Conservation (phyloP, 1,139 yeast species). For the Chernovozyma aurita region DNA sequence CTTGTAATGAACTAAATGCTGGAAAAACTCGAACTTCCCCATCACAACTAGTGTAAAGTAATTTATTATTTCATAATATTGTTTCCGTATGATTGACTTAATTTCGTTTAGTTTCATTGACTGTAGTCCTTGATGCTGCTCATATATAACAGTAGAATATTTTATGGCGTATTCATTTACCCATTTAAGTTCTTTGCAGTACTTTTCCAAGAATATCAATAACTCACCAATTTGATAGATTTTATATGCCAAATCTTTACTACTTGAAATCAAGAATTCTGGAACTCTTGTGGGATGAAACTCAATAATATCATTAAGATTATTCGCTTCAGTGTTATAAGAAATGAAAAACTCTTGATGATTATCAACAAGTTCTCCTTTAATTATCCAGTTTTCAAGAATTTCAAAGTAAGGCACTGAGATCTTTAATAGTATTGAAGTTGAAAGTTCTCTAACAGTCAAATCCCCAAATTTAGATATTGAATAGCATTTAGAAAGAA, state of each 20-base stretch:
- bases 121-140: conserved; percentile 23
- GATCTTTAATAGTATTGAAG: conserved; percentile 42
- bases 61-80: conserved; percentile 55
- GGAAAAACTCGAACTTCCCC: conserved; percentile 44
- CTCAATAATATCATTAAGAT: conserved; percentile 34
- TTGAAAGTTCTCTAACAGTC: conserved; percentile 40
- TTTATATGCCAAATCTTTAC: conserved; percentile 41
- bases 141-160: conserved; percentile 26
- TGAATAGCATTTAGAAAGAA: conserved; percentile 50
- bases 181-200: conserved; percentile 49
- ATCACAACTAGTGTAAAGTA: conserved; percentile 50
- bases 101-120: conserved; percentile 27
- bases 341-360: conserved; percentile 67
- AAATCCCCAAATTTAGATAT: conserved; percentile 63
- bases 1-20: conserved; percentile 61
- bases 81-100: conserved; percentile 37
- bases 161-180: conserved; percentile 35
- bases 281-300: conserved; percentile 50
- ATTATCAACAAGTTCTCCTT: conserved; percentile 57
- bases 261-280: conserved; percentile 40
- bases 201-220: conserved; percentile 59
- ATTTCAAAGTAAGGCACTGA: conserved; percentile 61
- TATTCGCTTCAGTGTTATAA: conserved; percentile 24
- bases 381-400: conserved; percentile 60
- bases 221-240: conserved; percentile 78